These are phyloP conservation scores for Malus hybrid DNA, from an alignment of 331 rosid genomes.

Conservation along the genomic window DNA sequence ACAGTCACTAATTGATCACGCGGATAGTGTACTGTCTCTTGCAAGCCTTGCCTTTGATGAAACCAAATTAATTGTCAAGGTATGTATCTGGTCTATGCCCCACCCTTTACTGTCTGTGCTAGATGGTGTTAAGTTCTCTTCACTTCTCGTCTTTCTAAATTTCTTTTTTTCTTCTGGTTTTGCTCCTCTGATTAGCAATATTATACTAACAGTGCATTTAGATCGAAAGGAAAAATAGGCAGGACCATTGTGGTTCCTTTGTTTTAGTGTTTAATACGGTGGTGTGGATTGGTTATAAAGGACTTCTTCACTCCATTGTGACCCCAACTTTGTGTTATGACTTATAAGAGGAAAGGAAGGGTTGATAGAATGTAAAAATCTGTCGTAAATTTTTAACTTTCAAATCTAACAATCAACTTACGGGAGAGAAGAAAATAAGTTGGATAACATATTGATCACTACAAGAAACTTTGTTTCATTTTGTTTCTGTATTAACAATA, in stretches of 20 bases:
- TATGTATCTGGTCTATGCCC: constrained; percentile 24
- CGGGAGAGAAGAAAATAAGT: not conserved
- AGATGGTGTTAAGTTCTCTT: constrained; percentile 8
- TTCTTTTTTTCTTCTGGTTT: not conserved
- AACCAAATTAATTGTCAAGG: constrained; percentile 73
- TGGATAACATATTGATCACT: not conserved
- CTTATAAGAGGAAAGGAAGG: not conserved
- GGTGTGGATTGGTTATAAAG: not conserved
- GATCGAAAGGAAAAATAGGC: not conserved
- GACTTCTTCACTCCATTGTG: not conserved
- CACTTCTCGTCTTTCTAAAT: not conserved
- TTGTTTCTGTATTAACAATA: not conserved
- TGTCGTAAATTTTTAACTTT: not conserved
- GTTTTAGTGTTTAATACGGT: not conserved
- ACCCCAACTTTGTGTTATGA: not conserved
- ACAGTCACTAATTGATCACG: constrained; percentile 71
- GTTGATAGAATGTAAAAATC: not conserved
- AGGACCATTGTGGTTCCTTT: not conserved
- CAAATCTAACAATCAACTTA: not conserved
- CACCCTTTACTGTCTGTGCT: not conserved
- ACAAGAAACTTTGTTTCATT: not conserved
- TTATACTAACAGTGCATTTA: not conserved
- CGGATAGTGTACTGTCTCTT: constrained; percentile 89
- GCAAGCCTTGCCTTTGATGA: constrained; percentile 93
- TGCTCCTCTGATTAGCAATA: not conserved